A percentile compares a stretch with the other conserved stretches of the same genome.
phyloP scores from a whole-genome alignment of 106 monocot genomes.

The Acanthochlamys bracteata region DNA sequence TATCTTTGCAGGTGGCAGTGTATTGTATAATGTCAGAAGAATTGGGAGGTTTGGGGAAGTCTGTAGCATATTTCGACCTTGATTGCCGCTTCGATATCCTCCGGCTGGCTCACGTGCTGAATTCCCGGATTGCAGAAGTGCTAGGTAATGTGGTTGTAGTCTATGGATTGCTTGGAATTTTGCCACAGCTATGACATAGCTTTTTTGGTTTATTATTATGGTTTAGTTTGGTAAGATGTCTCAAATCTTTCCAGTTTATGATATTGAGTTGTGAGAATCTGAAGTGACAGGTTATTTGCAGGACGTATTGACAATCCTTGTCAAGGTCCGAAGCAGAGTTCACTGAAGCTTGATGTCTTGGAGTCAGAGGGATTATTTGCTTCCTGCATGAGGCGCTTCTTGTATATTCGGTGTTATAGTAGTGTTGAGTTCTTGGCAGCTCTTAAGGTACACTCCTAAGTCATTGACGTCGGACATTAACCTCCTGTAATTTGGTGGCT shows the following conservation, averaged over 20 bases:
- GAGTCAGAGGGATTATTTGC: conserved; percentile 27
- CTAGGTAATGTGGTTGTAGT: neutral
- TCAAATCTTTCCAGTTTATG: no score
- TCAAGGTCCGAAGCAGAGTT: neutral
- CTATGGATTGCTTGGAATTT: no score
- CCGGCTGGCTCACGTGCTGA: conserved; percentile 47
- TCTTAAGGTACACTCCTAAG: conserved; percentile 53
- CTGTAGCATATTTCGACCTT: conserved; percentile 67
- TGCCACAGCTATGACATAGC: no score
- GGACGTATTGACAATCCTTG: no score
- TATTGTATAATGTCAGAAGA: no score
- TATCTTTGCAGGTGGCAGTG: no score
- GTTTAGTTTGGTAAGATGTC: no score
- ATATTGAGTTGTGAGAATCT: no score
- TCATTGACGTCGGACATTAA: no score
- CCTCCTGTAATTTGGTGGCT: no score
- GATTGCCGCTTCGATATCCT: conserved; percentile 89
- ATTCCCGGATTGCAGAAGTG: conserved; percentile 22
- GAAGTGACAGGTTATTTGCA: no score
- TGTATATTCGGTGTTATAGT: conserved; percentile 77
- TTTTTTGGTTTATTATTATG: no score
- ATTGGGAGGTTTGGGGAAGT: conserved; percentile 61
- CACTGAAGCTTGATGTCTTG: conserved; percentile 1
- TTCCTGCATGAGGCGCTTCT: conserved; percentile 85
- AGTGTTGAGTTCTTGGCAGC: conserved; percentile 74